phyloP scores from a whole-genome alignment of 2,329 filamentous ascomycete species.

The Hypomyces perniciosus region DNA sequence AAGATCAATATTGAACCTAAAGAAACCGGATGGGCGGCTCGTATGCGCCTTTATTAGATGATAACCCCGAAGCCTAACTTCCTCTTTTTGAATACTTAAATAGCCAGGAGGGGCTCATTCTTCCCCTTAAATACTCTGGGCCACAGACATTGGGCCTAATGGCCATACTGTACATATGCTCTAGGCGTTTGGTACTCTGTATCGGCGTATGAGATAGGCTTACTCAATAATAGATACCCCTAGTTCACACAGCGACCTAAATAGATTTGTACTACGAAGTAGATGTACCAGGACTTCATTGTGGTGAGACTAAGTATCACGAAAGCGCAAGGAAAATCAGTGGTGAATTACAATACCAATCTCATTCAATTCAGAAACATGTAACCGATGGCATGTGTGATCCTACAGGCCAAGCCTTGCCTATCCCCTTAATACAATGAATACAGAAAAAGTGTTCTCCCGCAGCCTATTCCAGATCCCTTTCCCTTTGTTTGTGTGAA shows the following conservation, averaged over 20 bases:
- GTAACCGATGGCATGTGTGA: not conserved
- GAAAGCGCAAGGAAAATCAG: not conserved
- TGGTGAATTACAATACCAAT: not conserved
- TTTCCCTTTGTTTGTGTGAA: conserved; percentile 10
- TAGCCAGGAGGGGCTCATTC: no score
- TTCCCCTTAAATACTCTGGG: no score
- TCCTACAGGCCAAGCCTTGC: conserved; percentile 2
- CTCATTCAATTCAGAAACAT: not conserved
- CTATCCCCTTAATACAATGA: not conserved
- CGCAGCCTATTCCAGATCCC: not conserved
- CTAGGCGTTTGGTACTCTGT: conserved; percentile 3
- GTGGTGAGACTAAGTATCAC: not conserved
- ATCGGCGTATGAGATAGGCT: conserved; percentile 1
- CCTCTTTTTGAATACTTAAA: no score
- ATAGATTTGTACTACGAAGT: no score
- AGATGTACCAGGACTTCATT: not conserved
- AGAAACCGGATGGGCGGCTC: conserved; percentile 66
- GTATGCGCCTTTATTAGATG: conserved; percentile 66
- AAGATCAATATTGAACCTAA: conserved; percentile 86
- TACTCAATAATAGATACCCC: conserved; percentile 8
- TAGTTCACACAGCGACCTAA: not conserved
- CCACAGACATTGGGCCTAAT: not conserved
- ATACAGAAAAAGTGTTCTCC: not conserved
- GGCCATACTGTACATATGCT: conserved; percentile 2
- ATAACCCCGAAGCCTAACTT: not conserved